A percentile compares a stretch with the other conserved stretches of the same genome.
Evolutionary conservation across 78 protist genomes (phyloP).

Genomic region (Dictyostelium firmibasis): DNA sequence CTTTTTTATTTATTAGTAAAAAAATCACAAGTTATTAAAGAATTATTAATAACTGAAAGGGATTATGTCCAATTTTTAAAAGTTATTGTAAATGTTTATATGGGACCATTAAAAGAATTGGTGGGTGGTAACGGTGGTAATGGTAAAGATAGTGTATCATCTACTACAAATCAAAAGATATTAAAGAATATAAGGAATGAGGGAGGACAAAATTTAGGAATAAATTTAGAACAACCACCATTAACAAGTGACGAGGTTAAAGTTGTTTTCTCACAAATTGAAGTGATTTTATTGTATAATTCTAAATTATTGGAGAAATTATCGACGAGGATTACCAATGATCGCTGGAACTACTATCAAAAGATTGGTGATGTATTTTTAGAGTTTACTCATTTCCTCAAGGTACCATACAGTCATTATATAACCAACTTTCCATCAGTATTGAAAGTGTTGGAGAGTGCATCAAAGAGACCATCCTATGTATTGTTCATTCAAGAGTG

Average conservation of each 20-base stretch:
- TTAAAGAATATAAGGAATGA: background rate
- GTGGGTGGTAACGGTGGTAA: background rate
- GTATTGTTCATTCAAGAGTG: conserved; percentile 42
- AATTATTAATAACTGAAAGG: conserved; percentile 30
- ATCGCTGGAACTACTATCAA: background rate
- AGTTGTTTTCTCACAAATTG: conserved; percentile 63
- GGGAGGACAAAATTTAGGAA: background rate
- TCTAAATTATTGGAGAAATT: conserved; percentile 15
- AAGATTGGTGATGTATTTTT: conserved; percentile 56
- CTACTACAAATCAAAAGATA: background rate
- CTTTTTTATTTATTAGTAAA: background rate
- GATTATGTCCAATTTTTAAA: conserved; percentile 49
- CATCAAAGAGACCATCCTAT: conserved; percentile 42
- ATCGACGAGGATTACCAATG: background rate
- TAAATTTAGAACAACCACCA: conserved; percentile 42
- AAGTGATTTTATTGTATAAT: conserved; percentile 31
- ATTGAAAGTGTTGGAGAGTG: conserved; percentile 33
- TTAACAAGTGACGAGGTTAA: conserved; percentile 27
- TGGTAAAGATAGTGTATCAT: background rate
- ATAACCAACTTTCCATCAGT: conserved; percentile 36
- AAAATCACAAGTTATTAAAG: conserved; percentile 44
- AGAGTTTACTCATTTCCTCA: conserved; percentile 54
- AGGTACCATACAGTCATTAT: conserved; percentile 67
- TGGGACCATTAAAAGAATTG: conserved; percentile 9
- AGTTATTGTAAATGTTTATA: conserved; percentile 17